Base-by-base conservation (phyloP, 192 early-diverging fungal genomes). In the Spinellus fusiger region DNA sequence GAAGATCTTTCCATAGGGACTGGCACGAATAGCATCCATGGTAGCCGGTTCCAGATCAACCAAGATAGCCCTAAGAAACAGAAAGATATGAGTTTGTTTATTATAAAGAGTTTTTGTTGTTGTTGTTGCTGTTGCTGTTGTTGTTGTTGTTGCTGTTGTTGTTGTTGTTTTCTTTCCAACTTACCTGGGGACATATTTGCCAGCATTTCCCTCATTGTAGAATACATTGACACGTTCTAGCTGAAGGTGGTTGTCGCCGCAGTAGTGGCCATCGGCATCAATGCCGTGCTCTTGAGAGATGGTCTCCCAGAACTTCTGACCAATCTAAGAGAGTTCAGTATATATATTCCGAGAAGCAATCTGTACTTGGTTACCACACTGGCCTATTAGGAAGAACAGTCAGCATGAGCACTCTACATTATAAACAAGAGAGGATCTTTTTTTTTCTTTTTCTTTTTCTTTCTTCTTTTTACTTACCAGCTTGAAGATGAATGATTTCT, bases 21-120 rank as follows among this genome's bases (percentile, higher is more conserved):
- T 86, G 54, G 83, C 75, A 58, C 91, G 89, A 63, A 96, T 86
- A 13, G 87, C 80, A 60, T 97, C 94, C 84, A 98, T 92, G 46
- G 93, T 94, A 53, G 92, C 93, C 15, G 94, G 92, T 80, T 98
- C 96, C 15, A 98, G 78, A 74, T 98, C 96, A 35, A 97, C 93
- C n/a, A 98, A 78, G 62, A 98, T 89, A 22, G 94, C 89, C 64
- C 95, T 70, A 32, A 15, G 6, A 8, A n/a, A 16, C 3, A 31
- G 9, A n/a, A n/a, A n/a, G n/a, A n/a, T n/a, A n/a, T n/a, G 57
- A 29, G 46, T n/a, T n/a, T n/a, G n/a, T n/a, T n/a, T n/a, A n/a
- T n/a, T n/a, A n/a, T n/a, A n/a, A n/a, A n/a, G n/a, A n/a, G n/a
- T n/a, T n/a, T n/a, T n/a, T n/a, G n/a, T n/a, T n/a, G 7, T 32